Base-by-base conservation (phyloP, 345 rosid species). In the Tarenaya hassleriana region DNA sequence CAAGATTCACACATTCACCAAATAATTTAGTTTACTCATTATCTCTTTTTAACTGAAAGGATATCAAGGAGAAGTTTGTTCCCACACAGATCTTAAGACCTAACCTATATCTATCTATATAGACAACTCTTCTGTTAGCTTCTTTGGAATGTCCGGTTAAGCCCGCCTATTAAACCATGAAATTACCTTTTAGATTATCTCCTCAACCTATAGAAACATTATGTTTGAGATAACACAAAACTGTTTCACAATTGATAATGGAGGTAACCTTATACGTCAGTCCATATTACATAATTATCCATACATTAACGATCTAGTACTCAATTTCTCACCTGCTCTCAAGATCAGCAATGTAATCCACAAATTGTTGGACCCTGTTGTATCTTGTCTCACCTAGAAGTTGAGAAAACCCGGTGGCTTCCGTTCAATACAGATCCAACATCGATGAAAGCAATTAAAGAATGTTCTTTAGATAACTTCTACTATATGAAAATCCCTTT, bases 281-380 rank as follows among this genome's bases (percentile, higher is more conserved):
- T 24, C 29, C 20, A 17, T 37, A 17, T 21, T 52, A n/a, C 17
- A 38, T 33, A 17, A 3, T 10, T 40, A 7, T 47, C 7, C 16
- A 13, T 14, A 50, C 17, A 27, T 5, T 35, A n/a, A n/a, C n/a
- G 34, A 49, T 64, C 27, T 42, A 27, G 21, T 16, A 56, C 27
- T 18, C 41, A 35, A 24, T 24, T 41, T 12, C 68, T 69, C 67
- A 82, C 98, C 75, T 77, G 47, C 82, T 69, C 67, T 91, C 98
- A 15, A 86, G 47, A 62, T 86, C 92, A 47, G 84, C 75, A 58
- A 86, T 77, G 57, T 91, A 86, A 45, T 76, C 74, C 44, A 82
- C 79, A 37, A 82, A 86, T 69, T 76, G 89, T 68, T 73, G 77
- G 56, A 86, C 66, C 74, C 94, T 80, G 55, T 61, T 71, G 20